Evolutionary conservation across 306 rosid species (phyloP), one percentile per base, ranked within the genome.

Genomic region (Nissolia schottii): DNA sequence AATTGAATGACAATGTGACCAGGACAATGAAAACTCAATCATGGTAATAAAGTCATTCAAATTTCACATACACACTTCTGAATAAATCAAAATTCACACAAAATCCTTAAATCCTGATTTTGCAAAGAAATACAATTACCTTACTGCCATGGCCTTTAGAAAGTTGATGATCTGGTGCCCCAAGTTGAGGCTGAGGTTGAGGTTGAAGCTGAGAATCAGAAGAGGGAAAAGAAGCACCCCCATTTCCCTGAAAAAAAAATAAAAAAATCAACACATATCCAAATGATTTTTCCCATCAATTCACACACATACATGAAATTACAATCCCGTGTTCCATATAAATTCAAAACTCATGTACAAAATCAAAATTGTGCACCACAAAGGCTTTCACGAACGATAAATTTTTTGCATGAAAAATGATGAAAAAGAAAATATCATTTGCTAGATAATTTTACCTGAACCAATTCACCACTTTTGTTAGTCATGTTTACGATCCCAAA

Each of bases 401-500:
- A 67, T 29, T 8, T 27, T 2, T 16, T 45, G 61, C 60, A 35
- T 58, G 20, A 50, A 75, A 51, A 65, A 29, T 7, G 4, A 55
- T 11, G 7, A 1, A 66, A 53, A 61, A 34, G 35, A 9, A 5
- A 32, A 27, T 29, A 38, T 0, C 7, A 64, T 62, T 20, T 40
- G 14, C 40, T 19, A 28, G 28, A 29, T 20, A 50, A n/a, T 51
- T 48, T 54, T 65, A 88, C 97, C 93, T 88, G 90, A 75, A 78
- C 67, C 55, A 70, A 70, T 22, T 87, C 89, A 0, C 76, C 73
- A 67, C 38, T 87, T 65, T 75, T 83, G 77, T 68, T 74, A 64
- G 82, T 70, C 97, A 92, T 92, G 12, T 71, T 67, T 75, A 70
- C 72, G 81, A 83, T 82, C 77, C 85, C 79, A 68, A 67, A 81